Conservation (phyloP, 2,329 filamentous ascomycete species). For the Cladosporium sp. region DNA sequence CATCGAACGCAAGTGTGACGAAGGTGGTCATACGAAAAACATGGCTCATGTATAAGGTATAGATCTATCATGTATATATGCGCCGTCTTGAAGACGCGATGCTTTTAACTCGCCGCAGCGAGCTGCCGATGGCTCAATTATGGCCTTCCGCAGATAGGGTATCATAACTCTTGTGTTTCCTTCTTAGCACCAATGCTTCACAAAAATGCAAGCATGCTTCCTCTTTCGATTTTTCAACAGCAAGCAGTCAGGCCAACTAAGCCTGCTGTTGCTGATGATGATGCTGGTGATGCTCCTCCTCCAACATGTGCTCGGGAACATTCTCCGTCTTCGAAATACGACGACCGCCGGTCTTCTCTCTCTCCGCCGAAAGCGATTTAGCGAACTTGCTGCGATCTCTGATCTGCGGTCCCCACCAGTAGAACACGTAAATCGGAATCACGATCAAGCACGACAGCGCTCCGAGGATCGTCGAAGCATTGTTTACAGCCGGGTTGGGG, state of each 20-base stretch:
- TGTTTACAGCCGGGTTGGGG: constrained; percentile 45
- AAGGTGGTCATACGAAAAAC: not conserved
- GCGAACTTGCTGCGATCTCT: constrained; percentile 52
- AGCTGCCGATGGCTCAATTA: not conserved
- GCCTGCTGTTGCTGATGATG: not conserved
- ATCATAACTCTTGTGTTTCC: constrained; percentile 3
- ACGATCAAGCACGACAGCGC: constrained; percentile 52
- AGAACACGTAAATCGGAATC: constrained; percentile 55
- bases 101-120: not conserved
- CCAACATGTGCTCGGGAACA: constrained; percentile 7
- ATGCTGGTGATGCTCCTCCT: not conserved
- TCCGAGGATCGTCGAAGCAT: constrained; percentile 54
- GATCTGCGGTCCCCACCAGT: constrained; percentile 53
- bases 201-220: not conserved
- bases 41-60: not conserved
- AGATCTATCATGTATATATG: not conserved
- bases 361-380: constrained; percentile 39
- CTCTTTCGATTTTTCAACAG: not conserved
- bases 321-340: constrained; percentile 14
- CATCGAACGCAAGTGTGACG: too few relatives aligned
- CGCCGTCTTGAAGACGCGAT: not conserved
- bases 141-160: constrained; percentile 8
- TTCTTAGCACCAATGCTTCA: not conserved
- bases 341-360: constrained; percentile 29
- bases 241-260: not conserved